A percentile compares a stretch with the other conserved stretches of the same genome.
phyloP scores from a whole-genome alignment of 108 stramenopile species.

The Craspedostauros australis region DNA sequence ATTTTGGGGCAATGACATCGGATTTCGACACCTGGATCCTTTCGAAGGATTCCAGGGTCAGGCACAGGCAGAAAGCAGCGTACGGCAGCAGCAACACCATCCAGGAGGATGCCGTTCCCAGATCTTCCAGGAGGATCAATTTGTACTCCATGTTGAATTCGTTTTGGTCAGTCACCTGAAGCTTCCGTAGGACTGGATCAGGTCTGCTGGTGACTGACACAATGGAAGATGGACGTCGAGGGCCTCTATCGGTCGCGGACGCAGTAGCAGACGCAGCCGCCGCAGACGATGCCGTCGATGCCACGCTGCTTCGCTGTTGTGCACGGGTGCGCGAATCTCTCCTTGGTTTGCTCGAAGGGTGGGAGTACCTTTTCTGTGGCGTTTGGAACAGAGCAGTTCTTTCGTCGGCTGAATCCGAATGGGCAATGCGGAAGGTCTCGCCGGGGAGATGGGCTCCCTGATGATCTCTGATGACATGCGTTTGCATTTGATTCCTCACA shows the following conservation, averaged over 20 bases:
- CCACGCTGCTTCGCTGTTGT: neutral
- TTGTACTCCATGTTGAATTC: conserved; percentile 54
- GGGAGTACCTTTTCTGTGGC: neutral
- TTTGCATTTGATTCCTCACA: too few relatives aligned
- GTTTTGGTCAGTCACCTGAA: conserved; percentile 2
- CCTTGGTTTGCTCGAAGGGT: neutral
- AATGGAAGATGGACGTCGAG: too few relatives aligned
- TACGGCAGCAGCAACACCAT: conserved; percentile 62
- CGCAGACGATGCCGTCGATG: neutral
- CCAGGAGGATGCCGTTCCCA: conserved; percentile 75
- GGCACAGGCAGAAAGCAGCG: conserved; percentile 41
- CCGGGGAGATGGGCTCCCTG: neutral
- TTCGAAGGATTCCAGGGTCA: conserved; percentile 41
- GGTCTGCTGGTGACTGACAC: neutral
- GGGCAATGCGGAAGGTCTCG: neutral
- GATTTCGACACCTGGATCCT: conserved; percentile 23
- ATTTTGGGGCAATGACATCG: too few relatives aligned
- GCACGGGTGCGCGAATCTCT: neutral
- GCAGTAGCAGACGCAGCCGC: neutral
- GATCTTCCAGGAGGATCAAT: conserved; percentile 64
- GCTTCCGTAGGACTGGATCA: conserved; percentile 7
- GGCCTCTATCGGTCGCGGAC: too few relatives aligned
- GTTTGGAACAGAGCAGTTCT: conserved; percentile 2
- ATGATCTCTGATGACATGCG: too few relatives aligned
- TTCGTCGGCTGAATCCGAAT: neutral